Conservation (phyloP, 192 early-diverging fungal species). For the Backusella mclennaniae region DNA sequence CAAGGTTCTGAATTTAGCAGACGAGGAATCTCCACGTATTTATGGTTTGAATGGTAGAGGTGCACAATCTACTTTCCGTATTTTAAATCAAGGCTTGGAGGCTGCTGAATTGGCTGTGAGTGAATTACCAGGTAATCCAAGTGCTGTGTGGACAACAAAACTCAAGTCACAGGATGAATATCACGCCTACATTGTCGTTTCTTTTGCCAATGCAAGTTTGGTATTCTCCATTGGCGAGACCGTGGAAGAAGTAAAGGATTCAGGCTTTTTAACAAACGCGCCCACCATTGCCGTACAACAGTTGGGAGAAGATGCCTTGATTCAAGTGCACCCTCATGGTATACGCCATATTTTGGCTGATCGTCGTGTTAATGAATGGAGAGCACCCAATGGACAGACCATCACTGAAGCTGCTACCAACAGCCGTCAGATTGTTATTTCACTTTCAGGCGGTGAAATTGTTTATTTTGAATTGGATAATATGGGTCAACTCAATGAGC, state of each 20-base stretch:
- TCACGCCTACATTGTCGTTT: slow-evolving; percentile 90
- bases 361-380: slow-evolving; percentile 93
- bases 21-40: slow-evolving; percentile 93
- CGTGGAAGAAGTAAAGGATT: slow-evolving; percentile 89
- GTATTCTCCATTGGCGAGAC: slow-evolving; percentile 91
- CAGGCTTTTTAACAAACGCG: slow-evolving; percentile 80
- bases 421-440: slow-evolving; percentile 78
- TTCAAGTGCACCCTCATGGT: slow-evolving; percentile 90
- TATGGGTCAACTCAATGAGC: slow-evolving; percentile 81
- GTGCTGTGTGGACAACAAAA: slow-evolving; percentile 83
- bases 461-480: slow-evolving; percentile 94
- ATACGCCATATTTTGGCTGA: slow-evolving; percentile 89
- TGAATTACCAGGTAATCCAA: slow-evolving; percentile 91
- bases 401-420: slow-evolving; percentile 84
- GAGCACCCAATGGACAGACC: slow-evolving; percentile 67
- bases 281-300: slow-evolving; percentile 85
- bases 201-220: slow-evolving; percentile 90
- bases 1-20: slow-evolving; percentile 83
- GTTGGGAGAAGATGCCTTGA: slow-evolving; percentile 81
- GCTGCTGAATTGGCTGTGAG: slow-evolving; percentile 89
- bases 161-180: slow-evolving; percentile 47
- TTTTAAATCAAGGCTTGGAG: slow-evolving; percentile 91
- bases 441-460: slow-evolving; percentile 78
- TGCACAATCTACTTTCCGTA: slow-evolving; percentile 76
- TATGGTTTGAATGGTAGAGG: slow-evolving; percentile 88